Evolutionary conservation across 768 basidiomycete species (phyloP), one percentile per base, ranked within the genome.

Genomic region (Russula olivacea): DNA sequence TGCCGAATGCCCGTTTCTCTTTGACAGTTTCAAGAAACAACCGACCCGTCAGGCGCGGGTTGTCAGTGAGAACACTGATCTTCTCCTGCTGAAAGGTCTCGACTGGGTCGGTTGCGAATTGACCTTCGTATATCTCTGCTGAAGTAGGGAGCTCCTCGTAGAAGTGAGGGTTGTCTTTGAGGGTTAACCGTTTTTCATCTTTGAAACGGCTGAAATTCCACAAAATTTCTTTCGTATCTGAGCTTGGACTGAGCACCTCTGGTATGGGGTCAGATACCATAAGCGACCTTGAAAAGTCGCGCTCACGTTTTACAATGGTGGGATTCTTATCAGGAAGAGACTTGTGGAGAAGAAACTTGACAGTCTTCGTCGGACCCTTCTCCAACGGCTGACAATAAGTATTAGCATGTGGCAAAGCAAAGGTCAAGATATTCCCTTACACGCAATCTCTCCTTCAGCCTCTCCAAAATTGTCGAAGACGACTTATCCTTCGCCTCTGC

Each of bases 131-230:
- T n/a, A 1, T n/a, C 40, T 2, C 6, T 9, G 0, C 9, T 36
- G 21, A 47, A 5, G 14, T 21, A 4, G 64, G 60, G 12, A 65
- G 49, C 8, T 8, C 23, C 10, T 9, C 14, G 12, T 65, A 65
- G 43, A 65, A 65, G 43, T 53, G 51, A 23, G 61, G 55, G 19
- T 62, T 63, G 10, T 65, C 55, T 19, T 40, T 49, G 19, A 63
- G 61, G 2, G 55, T 48, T 15, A 65, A 25, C 28, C 64, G 64
- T 10, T 17, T 49, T 3, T 41, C 9, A 4, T 17, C 55, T 36
- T 58, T 47, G 51, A 34, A 32, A 25, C 61, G 64, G 19, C 36
- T 54, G 50, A 65, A 62, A 17, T 62, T 65, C 64, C 64, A 65
- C 5, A 62, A 10, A 12, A 65, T 48, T 54, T 65, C 64, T 15